Conservation (phyloP, 805 yeast genomes). For the Saccharomycopsis sp. region DNA sequence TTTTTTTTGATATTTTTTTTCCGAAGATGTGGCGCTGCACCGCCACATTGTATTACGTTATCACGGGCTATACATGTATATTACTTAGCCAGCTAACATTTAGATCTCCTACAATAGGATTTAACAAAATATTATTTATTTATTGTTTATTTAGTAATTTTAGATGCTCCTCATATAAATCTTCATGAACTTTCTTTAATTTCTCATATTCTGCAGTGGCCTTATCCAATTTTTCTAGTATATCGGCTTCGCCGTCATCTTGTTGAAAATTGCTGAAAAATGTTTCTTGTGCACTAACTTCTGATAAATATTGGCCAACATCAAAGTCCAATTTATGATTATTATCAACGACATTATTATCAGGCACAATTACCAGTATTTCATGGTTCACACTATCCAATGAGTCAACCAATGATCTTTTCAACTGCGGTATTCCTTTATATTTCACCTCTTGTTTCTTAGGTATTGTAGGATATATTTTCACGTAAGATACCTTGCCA, state of each 20-base stretch:
- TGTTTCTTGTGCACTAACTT: slow-evolving; percentile 11
- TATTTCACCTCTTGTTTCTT: slow-evolving; percentile 20
- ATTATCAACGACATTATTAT: slow-evolving; percentile 23
- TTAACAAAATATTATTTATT: too few relatives aligned
- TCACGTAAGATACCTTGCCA: slow-evolving; percentile 31
- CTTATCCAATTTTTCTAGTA: slow-evolving; percentile 41
- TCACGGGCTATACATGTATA: too few relatives aligned
- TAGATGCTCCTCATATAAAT: slow-evolving; percentile 44
- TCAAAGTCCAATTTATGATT: slow-evolving; percentile 28
- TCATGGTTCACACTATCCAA: slow-evolving; percentile 37
- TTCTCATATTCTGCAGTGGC: slow-evolving; percentile 55
- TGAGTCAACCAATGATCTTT: slow-evolving; percentile 46
- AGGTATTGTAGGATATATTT: slow-evolving; percentile 22
- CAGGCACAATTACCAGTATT: slow-evolving; percentile 32
- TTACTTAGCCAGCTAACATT: too few relatives aligned
- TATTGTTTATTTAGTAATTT: slow-evolving; percentile 28
- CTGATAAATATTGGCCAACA: slow-evolving; percentile 42
- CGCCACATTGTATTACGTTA: too few relatives aligned
- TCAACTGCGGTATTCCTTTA: slow-evolving; percentile 52
- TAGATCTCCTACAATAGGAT: too few relatives aligned
- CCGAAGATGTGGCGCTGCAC: neutral
- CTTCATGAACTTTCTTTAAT: slow-evolving; percentile 53
- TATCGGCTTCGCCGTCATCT: slow-evolving; percentile 22
- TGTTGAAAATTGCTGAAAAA: slow-evolving; percentile 2
- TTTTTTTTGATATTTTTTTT: neutral